Evolutionary conservation across 1,284 basidiomycete genomes (phyloP), one percentile per base, ranked within the genome.

Genomic region (Malassezia psittaci): DNA sequence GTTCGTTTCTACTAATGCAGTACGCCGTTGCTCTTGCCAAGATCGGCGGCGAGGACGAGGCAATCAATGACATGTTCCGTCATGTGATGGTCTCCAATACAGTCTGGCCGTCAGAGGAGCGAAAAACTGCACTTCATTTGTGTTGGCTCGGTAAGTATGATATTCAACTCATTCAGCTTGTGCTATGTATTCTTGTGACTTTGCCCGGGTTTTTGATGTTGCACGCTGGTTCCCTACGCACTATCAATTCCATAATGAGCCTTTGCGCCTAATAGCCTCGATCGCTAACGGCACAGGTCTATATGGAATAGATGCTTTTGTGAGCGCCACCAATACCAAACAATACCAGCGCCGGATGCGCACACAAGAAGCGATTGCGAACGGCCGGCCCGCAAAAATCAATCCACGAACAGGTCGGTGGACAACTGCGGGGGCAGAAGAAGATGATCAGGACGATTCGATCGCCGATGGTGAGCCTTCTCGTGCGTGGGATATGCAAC

Each of bases 21-120:
- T 94, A 94, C 72, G 82, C 84, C 52, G 89, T 93, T 72, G 78
- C 86, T 7, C 77, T 90, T 36, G 86, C 88, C 61, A 77, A 77
- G 29, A 67, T 50, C 2, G 78, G 81, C 41, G 79, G 82, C 16
- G 81, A 81, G 62, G 74, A 78, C 11, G 77, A 79, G 4, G 81
- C 85, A 9, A 57, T 63, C 9, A 81, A 86, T 8, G 85, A 88
- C 80, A 85, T 77, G 78, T 79, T 63, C 7, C 81, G 87, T n/a
- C 85, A 85, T 62, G 73, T 90, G 19, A 82, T 86, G 57, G 82
- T 80, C 1, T 63, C 66, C 10, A 64, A 64, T 21, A 65, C 65
- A 4, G 59, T 72, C 0, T 65, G 63, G 63, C 51, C 61, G 12
- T 57, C 53, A 1, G 65, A 68, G 10, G 64, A 65, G 11, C 60